Percentiles rank a stretch among this genome's conserved stretches.
These are phyloP conservation scores for Lactarius indigo DNA, from an alignment of 768 basidiomycete genomes.

Conservation along the genomic window DNA sequence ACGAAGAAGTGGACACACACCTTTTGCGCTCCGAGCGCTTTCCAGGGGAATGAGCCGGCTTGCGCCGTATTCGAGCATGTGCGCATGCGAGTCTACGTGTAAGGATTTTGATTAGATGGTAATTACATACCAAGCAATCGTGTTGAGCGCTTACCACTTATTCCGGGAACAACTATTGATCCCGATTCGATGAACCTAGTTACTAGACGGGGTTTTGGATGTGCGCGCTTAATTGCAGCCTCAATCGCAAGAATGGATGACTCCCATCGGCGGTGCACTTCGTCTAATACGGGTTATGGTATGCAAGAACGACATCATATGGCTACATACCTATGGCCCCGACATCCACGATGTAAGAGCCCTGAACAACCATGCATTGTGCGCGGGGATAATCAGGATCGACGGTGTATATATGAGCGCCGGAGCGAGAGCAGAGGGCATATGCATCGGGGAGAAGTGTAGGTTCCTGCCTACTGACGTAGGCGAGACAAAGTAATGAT, in stretches of 20 bases:
- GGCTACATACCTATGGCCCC: constrained; percentile 52
- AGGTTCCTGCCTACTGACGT: constrained; percentile 3
- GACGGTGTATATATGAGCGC: constrained; percentile 61
- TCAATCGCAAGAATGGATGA: constrained; percentile 27
- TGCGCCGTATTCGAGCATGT: constrained; percentile 76
- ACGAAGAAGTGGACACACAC: constrained; percentile 32
- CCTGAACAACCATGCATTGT: constrained; percentile 62
- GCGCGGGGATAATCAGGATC: constrained; percentile 48
- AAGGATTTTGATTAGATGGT: constrained; percentile 21
- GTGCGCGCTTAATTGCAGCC: constrained; percentile 26
- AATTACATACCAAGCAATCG: constrained; percentile 12
- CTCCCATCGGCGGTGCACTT: constrained; percentile 42
- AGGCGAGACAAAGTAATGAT: constrained; percentile 26
- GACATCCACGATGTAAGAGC: constrained; percentile 46
- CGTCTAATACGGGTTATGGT: constrained; percentile 34
- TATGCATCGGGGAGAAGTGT: constrained; percentile 38
- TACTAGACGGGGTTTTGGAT: constrained; percentile 31
- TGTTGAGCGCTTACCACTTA: constrained; percentile 52
- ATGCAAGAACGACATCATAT: neutral
- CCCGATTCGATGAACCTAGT: constrained; percentile 51
- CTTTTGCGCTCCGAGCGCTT: constrained; percentile 55
- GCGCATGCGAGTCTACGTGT: constrained; percentile 69
- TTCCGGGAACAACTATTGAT: constrained; percentile 66
- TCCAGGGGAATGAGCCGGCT: constrained; percentile 60
- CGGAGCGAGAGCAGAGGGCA: constrained; percentile 58